These are phyloP conservation scores for Lasiodiplodia sp. DNA, from an alignment of 2,329 filamentous ascomycete genomes.

Conservation along the genomic window DNA sequence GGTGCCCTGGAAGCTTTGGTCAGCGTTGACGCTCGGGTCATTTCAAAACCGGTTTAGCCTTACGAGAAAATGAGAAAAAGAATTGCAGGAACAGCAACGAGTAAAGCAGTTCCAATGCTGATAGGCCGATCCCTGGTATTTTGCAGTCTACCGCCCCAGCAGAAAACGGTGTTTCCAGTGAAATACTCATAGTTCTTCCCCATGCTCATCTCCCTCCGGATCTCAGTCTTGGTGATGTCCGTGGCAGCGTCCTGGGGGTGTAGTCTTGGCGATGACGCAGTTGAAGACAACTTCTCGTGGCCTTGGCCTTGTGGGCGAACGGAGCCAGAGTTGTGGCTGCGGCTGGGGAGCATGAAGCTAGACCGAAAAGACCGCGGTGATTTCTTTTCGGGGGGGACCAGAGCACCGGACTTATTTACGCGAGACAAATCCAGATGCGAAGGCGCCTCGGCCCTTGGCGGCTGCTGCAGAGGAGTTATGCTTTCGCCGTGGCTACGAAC, in stretches of 20 bases:
- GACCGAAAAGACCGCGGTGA: slow-evolving; percentile 29
- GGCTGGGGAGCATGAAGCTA: slow-evolving; percentile 66
- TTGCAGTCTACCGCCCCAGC: slow-evolving; percentile 81
- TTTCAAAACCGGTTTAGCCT: slow-evolving; percentile 40
- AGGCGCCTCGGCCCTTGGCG: slow-evolving; percentile 43
- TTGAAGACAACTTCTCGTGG: slow-evolving; percentile 84
- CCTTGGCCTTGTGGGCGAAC: slow-evolving; percentile 53
- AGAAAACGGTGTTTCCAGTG: slow-evolving; percentile 91
- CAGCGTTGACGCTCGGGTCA: slow-evolving; percentile 31
- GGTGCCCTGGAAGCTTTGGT: slow-evolving; percentile 62
- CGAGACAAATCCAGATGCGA: slow-evolving; percentile 67
- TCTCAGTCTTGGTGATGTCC: slow-evolving; percentile 43
- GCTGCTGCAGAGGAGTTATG: slow-evolving; percentile 74
- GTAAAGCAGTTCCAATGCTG: slow-evolving; percentile 82
- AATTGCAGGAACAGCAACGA: slow-evolving; percentile 78
- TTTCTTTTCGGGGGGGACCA: slow-evolving; percentile 12
- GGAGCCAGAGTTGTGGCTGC: slow-evolving; percentile 59
- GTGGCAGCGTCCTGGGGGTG: slow-evolving; percentile 54
- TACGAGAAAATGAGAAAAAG: slow-evolving; percentile 86
- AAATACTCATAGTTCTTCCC: slow-evolving; percentile 92
- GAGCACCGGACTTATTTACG: slow-evolving; percentile 38
- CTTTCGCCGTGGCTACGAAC: slow-evolving; percentile 76
- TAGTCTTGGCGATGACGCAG: slow-evolving; percentile 75
- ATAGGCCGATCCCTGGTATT: slow-evolving; percentile 88
- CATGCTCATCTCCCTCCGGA: slow-evolving; percentile 42